Evolutionary conservation across 2,329 filamentous ascomycete species (phyloP), one percentile per base, ranked within the genome.

Genomic region (Pseudogymnoascus sp.): DNA sequence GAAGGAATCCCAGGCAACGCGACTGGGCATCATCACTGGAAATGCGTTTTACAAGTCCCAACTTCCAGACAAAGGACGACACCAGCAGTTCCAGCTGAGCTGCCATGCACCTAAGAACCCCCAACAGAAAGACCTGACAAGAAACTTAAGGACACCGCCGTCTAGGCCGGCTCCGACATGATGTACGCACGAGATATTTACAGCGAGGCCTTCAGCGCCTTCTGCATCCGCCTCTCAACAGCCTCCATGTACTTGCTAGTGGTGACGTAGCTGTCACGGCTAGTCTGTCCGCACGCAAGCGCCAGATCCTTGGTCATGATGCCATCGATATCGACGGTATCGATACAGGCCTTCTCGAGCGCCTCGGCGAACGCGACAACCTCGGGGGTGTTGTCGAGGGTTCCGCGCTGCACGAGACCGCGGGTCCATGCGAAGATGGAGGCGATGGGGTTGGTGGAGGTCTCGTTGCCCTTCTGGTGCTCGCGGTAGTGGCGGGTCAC

Each of bases 291-390:
- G 76, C 90, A 95, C 59, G 93, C 90, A 65, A 97, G 85, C n/a
- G 95, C 95, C 71, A 99, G 80, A 78, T 99, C 95, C 86, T 99
- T 99, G 77, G 95, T 99, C 95, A 97, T 99, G 80, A 97, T 89
- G 67, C 90, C 90, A 74, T 97, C 93, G 64, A 90, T 77, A 75
- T 97, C 90, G 69, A 99, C 95, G 26, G 93, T 93, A 76, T 97
- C 92, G 65, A 97, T 82, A 76, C 95, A 97, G 38, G 95, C 95
- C 77, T 90, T 83, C 84, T 99, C 95, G 63, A 99, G 85, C 73
- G 83, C 85, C 81, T 97, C 90, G 64, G 93, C 95, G 73, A 96
- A 99, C 61, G 90, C 84, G 65, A 96, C 86, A 29, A 99, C 82
- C 69, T 97, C 93, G 31, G 93, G 93, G n/a, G 92, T 97, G 62